Evolutionary conservation across 1,139 yeast genomes (phyloP).

Genomic region (Debaryomycetaceae sp.): DNA sequence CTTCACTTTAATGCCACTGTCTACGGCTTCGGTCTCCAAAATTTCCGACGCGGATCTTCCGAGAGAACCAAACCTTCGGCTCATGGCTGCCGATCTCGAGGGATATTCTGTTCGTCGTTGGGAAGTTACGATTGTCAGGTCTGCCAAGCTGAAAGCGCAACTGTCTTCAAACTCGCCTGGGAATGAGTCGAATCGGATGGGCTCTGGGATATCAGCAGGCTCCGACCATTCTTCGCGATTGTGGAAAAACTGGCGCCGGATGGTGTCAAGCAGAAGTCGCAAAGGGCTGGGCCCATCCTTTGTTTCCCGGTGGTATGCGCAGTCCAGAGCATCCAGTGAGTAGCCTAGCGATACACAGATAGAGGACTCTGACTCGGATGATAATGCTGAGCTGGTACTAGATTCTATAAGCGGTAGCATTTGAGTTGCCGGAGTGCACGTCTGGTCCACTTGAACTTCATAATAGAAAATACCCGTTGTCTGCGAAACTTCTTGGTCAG

Average conservation of each 20-base stretch:
- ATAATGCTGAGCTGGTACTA: constrained; percentile 7
- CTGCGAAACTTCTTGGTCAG: constrained; percentile 22
- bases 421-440: constrained; percentile 18
- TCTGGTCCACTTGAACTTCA: constrained; percentile 26
- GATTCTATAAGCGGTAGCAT: constrained; percentile 23
- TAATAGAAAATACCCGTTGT: constrained; percentile 27
- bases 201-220: not conserved
- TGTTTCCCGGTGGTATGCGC: too few relatives aligned
- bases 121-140: constrained; percentile 31
- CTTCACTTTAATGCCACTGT: constrained; percentile 8
- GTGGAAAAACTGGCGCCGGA: constrained; percentile 17
- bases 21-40: too few relatives aligned
- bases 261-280: constrained; percentile 11
- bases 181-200: too few relatives aligned
- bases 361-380: too few relatives aligned
- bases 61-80: too few relatives aligned
- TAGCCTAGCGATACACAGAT: not conserved
- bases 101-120: constrained; percentile 20
- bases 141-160: constrained; percentile 33
- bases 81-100: constrained; percentile 22
- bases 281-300: not conserved
- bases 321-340: too few relatives aligned
- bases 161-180: constrained; percentile 35
- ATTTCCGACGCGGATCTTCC: too few relatives aligned
- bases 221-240: constrained; percentile 1